Conservation (phyloP, 2,329 filamentous ascomycete genomes). For the Ascochyta pisi region DNA sequence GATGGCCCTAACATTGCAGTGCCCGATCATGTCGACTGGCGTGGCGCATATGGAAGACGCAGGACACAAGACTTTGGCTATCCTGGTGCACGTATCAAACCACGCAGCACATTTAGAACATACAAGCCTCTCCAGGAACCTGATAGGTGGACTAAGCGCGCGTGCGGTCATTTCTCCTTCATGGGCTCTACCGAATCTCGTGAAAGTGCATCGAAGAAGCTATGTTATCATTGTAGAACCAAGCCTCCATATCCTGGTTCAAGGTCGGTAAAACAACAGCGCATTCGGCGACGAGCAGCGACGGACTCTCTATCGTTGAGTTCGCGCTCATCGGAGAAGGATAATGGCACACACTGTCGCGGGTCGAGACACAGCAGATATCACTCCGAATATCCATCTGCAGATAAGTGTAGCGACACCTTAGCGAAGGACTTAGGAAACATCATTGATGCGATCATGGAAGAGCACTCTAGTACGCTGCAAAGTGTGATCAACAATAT, state of each 20-base stretch:
- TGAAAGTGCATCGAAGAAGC: slow-evolving; percentile 22
- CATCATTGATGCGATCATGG: slow-evolving; percentile 51
- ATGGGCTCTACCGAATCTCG: slow-evolving; percentile 19
- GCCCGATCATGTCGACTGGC: slow-evolving; percentile 37
- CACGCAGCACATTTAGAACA: slow-evolving; percentile 16
- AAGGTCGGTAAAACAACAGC: slow-evolving; percentile 7
- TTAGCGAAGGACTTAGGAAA: slow-evolving; percentile 47
- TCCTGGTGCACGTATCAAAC: slow-evolving; percentile 41
- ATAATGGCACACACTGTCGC: not conserved
- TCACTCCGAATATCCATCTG: slow-evolving; percentile 23
- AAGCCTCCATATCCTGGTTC: slow-evolving; percentile 11
- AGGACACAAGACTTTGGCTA: slow-evolving; percentile 44
- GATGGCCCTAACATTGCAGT: slow-evolving; percentile 25
- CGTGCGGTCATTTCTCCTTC: slow-evolving; percentile 40
- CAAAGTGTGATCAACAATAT: slow-evolving; percentile 51
- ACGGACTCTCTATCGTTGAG: slow-evolving; percentile 24
- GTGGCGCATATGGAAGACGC: slow-evolving; percentile 41
- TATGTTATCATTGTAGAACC: slow-evolving; percentile 32
- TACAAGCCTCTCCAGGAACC: slow-evolving; percentile 29
- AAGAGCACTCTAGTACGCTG: slow-evolving; percentile 50
- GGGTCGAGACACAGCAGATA: slow-evolving; percentile 16
- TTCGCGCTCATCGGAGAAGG: slow-evolving; percentile 14
- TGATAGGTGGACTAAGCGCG: slow-evolving; percentile 35
- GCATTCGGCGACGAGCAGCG: slow-evolving; percentile 15
- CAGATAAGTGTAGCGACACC: slow-evolving; percentile 32